Conservation (phyloP, 2,329 filamentous ascomycete genomes). For the Alternaria rosae region DNA sequence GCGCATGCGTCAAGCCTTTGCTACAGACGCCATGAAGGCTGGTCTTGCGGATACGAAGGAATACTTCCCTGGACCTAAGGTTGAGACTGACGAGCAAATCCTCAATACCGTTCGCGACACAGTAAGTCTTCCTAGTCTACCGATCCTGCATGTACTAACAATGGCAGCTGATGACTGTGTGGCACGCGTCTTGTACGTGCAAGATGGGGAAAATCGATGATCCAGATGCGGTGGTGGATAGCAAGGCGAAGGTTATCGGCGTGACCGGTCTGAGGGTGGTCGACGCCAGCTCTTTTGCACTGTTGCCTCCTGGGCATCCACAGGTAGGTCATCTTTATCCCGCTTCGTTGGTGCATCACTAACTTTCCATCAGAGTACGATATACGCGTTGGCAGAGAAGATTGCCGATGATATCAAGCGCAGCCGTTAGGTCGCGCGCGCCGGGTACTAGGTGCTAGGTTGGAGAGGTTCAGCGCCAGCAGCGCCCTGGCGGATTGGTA, state of each 20-base stretch:
- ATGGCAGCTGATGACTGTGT: constrained; percentile 23
- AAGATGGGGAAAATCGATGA: constrained; percentile 41
- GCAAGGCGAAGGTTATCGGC: constrained; percentile 44
- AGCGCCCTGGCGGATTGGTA: background rate
- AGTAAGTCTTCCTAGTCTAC: background rate
- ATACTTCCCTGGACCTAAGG: constrained; percentile 31
- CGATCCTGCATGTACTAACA: background rate
- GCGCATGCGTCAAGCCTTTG: constrained; percentile 39
- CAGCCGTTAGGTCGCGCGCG: background rate
- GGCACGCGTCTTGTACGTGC: constrained; percentile 39
- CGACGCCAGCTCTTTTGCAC: constrained; percentile 42
- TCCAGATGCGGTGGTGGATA: constrained; percentile 45
- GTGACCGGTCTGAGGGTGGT: constrained; percentile 45
- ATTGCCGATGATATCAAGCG: constrained; percentile 35
- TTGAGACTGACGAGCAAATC: constrained; percentile 38
- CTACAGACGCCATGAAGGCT: constrained; percentile 25
- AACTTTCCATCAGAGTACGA: constrained; percentile 6
- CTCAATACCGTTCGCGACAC: constrained; percentile 24
- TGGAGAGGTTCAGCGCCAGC: background rate
- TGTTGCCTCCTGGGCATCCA: constrained; percentile 49
- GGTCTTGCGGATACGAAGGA: constrained; percentile 22
- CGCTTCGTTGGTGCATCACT: background rate
- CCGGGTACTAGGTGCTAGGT: background rate
- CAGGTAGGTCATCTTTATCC: background rate
- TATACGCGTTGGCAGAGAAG: constrained; percentile 41